These are phyloP conservation scores for Cymbopogon citratus DNA, from an alignment of 176 grass and related monocot genomes.

Conservation along the genomic window DNA sequence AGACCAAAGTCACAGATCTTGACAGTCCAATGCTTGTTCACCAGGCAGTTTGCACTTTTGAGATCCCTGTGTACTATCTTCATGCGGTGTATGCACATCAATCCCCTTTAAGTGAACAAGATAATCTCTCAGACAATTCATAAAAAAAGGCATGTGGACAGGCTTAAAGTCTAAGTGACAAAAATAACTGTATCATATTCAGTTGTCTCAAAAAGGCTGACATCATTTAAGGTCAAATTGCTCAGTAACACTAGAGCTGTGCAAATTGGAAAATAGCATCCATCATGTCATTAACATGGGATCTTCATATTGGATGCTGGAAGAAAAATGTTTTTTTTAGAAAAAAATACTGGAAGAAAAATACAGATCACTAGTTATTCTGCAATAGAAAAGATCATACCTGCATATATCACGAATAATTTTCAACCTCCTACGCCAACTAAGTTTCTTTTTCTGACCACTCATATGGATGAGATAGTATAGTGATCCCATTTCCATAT, in stretches of 20 bases:
- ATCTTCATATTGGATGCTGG: background rate
- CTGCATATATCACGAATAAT: conserved; percentile 99
- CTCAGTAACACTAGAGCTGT: background rate
- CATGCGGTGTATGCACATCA: conserved; percentile 98
- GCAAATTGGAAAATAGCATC: background rate
- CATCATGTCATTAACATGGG: background rate
- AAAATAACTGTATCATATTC: conserved; percentile 21
- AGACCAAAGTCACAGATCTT: conserved; percentile 99
- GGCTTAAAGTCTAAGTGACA: background rate
- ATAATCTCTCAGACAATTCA: conserved; percentile 32
- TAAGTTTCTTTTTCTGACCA: conserved; percentile 95
- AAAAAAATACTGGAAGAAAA: conserved; percentile 12
- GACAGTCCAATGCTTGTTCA: conserved; percentile 93
- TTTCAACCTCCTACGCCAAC: conserved; percentile 98
- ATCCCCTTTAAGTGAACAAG: conserved; percentile 49
- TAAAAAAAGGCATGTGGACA: background rate
- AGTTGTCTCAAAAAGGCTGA: background rate
- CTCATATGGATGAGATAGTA: conserved; percentile 99
- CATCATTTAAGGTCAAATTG: conserved; percentile 14
- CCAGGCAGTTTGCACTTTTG: conserved; percentile 98
- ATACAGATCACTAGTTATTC: background rate
- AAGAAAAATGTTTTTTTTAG: background rate
- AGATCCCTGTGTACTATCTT: conserved; percentile 98
- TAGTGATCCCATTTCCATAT: conserved; percentile 99
- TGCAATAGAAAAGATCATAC: conserved; percentile 33